Conservation (phyloP, 257 asterid genomes). For the Fraxinus anomala region DNA sequence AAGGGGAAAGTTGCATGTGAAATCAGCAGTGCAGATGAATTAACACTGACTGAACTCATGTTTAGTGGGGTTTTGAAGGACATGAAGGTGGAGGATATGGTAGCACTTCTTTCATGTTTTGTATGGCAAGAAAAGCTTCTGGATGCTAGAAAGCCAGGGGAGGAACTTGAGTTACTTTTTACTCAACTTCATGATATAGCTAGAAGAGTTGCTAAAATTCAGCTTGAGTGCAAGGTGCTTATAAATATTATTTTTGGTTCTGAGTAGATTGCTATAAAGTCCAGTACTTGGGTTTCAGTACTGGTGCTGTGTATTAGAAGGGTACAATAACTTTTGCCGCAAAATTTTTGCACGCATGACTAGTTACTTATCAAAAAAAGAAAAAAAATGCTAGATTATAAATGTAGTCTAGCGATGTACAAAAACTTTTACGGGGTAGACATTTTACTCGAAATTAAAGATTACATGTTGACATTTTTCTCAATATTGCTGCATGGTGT, state of each 20-base stretch:
- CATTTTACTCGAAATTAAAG: neutral
- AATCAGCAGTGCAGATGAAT: conserved; percentile 96
- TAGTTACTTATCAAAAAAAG: neutral
- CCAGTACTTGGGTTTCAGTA: neutral
- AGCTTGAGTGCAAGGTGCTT: conserved; percentile 94
- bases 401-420: neutral
- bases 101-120: conserved; percentile 89
- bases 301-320: neutral
- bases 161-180: conserved; percentile 78
- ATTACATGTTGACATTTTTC: neutral
- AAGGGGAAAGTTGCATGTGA: conserved; percentile 96
- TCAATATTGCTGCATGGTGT: neutral
- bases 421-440: neutral
- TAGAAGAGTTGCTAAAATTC: conserved; percentile 88
- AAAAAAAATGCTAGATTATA: neutral
- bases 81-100: conserved; percentile 85
- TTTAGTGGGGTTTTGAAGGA: conserved; percentile 83
- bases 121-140: conserved; percentile 97
- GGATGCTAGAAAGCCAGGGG: conserved; percentile 89
- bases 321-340: neutral
- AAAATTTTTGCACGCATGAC: neutral
- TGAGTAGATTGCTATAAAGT: conserved; percentile 12
- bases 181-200: conserved; percentile 86
- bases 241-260: conserved; percentile 1
- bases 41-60: conserved; percentile 90